Conservation (phyloP, 768 basidiomycete genomes). For the Tylopilus cervinicoccineus region DNA sequence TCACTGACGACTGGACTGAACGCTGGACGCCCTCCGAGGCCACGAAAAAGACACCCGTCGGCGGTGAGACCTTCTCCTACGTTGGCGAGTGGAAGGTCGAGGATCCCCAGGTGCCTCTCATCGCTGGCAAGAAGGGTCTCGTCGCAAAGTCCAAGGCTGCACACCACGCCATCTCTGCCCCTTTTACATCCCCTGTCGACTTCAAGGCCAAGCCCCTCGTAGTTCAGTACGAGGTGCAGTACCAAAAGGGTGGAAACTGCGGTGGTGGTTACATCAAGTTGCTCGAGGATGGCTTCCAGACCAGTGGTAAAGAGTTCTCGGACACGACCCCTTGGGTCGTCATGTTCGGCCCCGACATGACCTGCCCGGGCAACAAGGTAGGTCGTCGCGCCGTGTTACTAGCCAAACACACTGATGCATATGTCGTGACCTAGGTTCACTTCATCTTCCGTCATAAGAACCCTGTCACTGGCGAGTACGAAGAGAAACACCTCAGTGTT, state of each 20-base stretch:
- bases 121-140: conserved; percentile 86
- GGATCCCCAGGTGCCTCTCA: conserved; percentile 70
- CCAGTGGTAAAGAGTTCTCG: conserved; percentile 87
- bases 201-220: conserved; percentile 85
- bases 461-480: conserved; percentile 86
- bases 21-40: conserved; percentile 97
- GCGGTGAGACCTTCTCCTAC: conserved; percentile 94
- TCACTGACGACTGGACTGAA: conserved; percentile 83
- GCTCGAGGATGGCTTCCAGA: conserved; percentile 91
- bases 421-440: conserved; percentile 59
- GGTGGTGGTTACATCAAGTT: conserved; percentile 99
- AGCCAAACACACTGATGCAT: conserved; percentile 1
- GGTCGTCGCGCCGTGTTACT: neutral
- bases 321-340: conserved; percentile 93
- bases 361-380: conserved; percentile 89
- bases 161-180: conserved; percentile 97
- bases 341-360: conserved; percentile 98
- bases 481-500: conserved; percentile 92
- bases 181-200: conserved; percentile 73
- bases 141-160: conserved; percentile 97
- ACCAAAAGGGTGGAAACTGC: conserved; percentile 98
- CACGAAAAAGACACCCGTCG: conserved; percentile 95
- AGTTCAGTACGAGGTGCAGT: conserved; percentile 98
- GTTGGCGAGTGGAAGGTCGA: conserved; percentile 98
- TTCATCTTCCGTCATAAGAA: conserved; percentile 99